Base-by-base conservation (phyloP, 2,329 filamentous ascomycete species). In the Penicillium sp. region DNA sequence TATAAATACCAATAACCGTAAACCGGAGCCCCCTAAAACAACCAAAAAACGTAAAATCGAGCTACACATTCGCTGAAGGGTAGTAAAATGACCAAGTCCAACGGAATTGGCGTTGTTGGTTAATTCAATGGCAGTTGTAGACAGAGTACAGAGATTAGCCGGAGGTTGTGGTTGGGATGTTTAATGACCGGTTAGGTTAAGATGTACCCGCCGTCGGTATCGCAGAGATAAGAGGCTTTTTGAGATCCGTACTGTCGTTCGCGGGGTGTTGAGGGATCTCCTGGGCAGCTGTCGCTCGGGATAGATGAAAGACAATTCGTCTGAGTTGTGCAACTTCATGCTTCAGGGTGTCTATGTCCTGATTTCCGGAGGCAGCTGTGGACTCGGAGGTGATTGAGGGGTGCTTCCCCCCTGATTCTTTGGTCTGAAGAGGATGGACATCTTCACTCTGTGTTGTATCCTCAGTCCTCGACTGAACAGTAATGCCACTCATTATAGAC, bases 261-360 rank as follows among this genome's bases (percentile, higher is more conserved):
- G 61, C 56, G n/a, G 64, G 38, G 8, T 60, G 23, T 23, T n/a
- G 17, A 49, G 44, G 31, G 11, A 17, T 31, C 15, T 38, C 29
- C 23, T 29, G 55, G 50, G 50, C 64, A 58, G 31, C 65, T 64
- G 52, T 66, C 56, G 54, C 67, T 56, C 67, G 68, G 52, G 67
- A 67, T 5, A 75, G 63, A 51, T 72, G 65, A 31, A 69, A 71
- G 3, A 76, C 69, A 30, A 75, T 69, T 15, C 67, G 62, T 21
- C 72, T 74, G 52, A 76, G 65, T 45, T 74, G 67, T 5, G 67
- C 64, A 9, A 76, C 65, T 63, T 76, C 74, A n/a, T 66, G 58
- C 46, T 67, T 73, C 21, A 76, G 62, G 3, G 59, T 47, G 1
- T 58, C 55, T n/a, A 76, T 66, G 46, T 75, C 71, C 51, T 71